Percentiles rank a stretch among this genome's conserved stretches.
These are phyloP conservation scores for Cladorrhinum sp. DNA, from an alignment of 2,329 filamentous ascomycete genomes.

Conservation along the genomic window DNA sequence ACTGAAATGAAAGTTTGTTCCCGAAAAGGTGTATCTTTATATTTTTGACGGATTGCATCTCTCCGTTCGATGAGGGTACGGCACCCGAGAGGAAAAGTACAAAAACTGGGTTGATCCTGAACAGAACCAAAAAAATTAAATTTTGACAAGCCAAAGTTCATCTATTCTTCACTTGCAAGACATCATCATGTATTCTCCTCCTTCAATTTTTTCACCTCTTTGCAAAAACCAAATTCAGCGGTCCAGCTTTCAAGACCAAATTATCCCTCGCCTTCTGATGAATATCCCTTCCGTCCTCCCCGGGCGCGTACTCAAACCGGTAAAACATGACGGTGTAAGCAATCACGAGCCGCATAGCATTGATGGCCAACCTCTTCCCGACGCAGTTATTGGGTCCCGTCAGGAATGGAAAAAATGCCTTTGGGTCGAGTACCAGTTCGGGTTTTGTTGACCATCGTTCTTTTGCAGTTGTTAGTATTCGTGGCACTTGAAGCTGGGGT, in stretches of 20 bases:
- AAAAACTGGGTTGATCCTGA: too few species aligned
- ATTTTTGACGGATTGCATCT: too few species aligned
- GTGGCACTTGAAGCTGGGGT: too few species aligned
- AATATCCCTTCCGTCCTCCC: slow-evolving; percentile 18
- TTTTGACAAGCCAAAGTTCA: too few species aligned
- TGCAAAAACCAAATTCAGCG: slow-evolving; percentile 15
- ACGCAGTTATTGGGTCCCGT: slow-evolving; percentile 34
- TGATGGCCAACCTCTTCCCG: slow-evolving; percentile 37
- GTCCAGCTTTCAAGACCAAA: slow-evolving; percentile 14
- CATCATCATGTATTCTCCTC: too few species aligned
- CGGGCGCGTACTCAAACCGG: slow-evolving; percentile 21
- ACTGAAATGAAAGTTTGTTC: too few species aligned
- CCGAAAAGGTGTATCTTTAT: too few species aligned
- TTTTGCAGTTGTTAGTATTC: slow-evolving; percentile 9
- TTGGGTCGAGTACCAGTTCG: slow-evolving; percentile 27
- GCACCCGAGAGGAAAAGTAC: too few species aligned
- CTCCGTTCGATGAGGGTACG: too few species aligned
- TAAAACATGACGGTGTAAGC: slow-evolving; percentile 21
- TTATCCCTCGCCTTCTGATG: slow-evolving; percentile 9
- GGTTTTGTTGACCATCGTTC: slow-evolving; percentile 35
- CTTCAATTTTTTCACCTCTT: slow-evolving; percentile 2
- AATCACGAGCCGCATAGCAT: slow-evolving; percentile 30
- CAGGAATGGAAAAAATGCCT: slow-evolving; percentile 30
- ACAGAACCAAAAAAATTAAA: too few species aligned
- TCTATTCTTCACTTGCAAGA: too few species aligned